Evolutionary conservation across 2,329 filamentous ascomycete genomes (phyloP), one percentile per base, ranked within the genome.

Genomic region (Fusarium solani-melongenae): DNA sequence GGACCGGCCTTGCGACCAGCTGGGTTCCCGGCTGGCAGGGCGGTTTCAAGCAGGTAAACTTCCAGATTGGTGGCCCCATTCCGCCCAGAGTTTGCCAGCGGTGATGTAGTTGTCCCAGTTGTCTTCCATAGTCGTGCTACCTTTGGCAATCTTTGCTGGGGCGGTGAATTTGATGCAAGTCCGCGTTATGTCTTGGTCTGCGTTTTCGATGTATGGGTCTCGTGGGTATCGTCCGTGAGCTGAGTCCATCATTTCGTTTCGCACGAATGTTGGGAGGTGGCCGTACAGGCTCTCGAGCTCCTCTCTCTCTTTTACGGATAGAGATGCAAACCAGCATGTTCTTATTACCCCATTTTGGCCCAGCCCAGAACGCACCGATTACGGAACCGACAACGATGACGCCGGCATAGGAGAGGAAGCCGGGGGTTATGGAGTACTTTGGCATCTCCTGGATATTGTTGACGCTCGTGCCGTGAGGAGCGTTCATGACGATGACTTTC

Each of bases 291-390:
- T 24, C 22, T 24, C 22, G 22, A 24, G 22, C 22, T 24, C 22
- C 22, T 24, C 4, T 24, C 22, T 24, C 22, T 24, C 22, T 24
- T 24, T 24, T 24, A 24, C 22, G 22, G 22, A 99, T 96, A 76
- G 93, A 95, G 76, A 99, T 91, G 83, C 98, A 98, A 36, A 98
- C 95, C 82, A 99, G 88, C 96, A 99, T 98, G 79, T 93, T 96
- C 88, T 94, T 96, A 85, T 97, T 98, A 57, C 95, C 96, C 81
- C 96, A 99, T 78, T 92, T 89, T 17, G 96, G 96, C 0, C 91
- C 96, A 46, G 90, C 92, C 88, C 92, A 98, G 56, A 96, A 83
- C 1, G 94, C 94, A 38, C 93, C 90, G 70, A 95, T 89, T 12
- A 85, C 77, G 67, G 91, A 93, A 1, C 91, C 94, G 27, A 96